Base-by-base conservation (phyloP, 495 filamentous ascomycete genomes). In the Daldinia concentrica region DNA sequence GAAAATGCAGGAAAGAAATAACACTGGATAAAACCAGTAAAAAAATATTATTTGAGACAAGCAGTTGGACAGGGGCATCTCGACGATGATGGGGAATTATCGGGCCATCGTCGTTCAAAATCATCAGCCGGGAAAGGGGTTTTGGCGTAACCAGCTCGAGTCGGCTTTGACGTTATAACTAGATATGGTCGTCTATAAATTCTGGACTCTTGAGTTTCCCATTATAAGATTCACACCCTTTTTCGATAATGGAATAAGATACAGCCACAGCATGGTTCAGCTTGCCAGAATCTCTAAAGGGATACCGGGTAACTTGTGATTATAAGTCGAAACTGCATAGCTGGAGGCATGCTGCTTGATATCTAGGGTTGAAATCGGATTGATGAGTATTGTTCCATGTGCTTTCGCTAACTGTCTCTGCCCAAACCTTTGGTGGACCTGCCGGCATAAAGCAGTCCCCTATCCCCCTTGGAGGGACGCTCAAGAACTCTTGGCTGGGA, bases 401-500 rank as follows among this genome's bases (percentile, higher is more conserved):
- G 65, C 24, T 62, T 60, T 69, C 65, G 70, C 65, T 73, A 68
- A 63, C 39, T 57, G 55, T 64, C 64, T 66, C 50, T 73, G 71
- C 56, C 66, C 62, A 73, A 73, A 73, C 66, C 65, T 66, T 62
- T 61, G 65, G 58, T 19, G 51, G 50, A 73, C 56, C 34, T 65
- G 65, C 45, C 58, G 60, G 56, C 37, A 68, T 62, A 68, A 56
- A 64, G 39, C 30, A 62, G 39, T 15, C 43, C 51, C 45, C 43
- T 50, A n/a, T 24, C 19, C 56, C 56, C 34, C 30, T 56, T 22
- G 26, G 22, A 58, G 63, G 34, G 61, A 63, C 15, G 58, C 64
- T 61, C 57, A 73, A 73, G 70, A 51, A 65, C 55, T 64, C 70
- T 64, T 68, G 71, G 71, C 64, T 66, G 66, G 41, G 62, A 69